Conservation (phyloP, 2,329 filamentous ascomycete genomes). For the Ceratocystis lukuohia region DNA sequence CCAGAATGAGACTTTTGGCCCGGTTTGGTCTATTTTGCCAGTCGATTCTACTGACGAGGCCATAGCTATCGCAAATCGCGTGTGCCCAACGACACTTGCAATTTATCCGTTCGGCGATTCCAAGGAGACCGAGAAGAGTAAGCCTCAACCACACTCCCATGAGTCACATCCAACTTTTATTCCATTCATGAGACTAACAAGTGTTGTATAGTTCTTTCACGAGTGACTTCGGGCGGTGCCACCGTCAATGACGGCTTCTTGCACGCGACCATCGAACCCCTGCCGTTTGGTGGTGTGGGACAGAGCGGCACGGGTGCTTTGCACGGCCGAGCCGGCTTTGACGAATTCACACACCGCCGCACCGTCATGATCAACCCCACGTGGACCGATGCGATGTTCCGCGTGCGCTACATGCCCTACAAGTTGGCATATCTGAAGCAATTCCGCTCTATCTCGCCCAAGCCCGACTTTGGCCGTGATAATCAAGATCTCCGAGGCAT, state of each 20-base stretch:
- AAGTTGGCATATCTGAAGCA: slow-evolving; percentile 26
- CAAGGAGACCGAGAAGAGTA: slow-evolving; percentile 61
- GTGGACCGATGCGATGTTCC: slow-evolving; percentile 55
- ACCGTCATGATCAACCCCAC: slow-evolving; percentile 46
- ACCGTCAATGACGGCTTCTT: slow-evolving; percentile 54
- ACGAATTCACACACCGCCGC: slow-evolving; percentile 49
- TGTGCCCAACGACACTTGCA: slow-evolving; percentile 72
- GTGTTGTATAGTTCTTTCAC: slow-evolving; percentile 38
- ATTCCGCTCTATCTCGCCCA: slow-evolving; percentile 32
- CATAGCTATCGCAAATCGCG: slow-evolving; percentile 63
- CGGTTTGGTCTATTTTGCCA: slow-evolving; percentile 72
- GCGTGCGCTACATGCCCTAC: slow-evolving; percentile 56
- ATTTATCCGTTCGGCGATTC: slow-evolving; percentile 78
- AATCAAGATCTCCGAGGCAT: slow-evolving; percentile 39
- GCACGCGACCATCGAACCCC: slow-evolving; percentile 55
- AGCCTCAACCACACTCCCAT: slow-evolving; percentile 22
- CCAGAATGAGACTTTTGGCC: slow-evolving; percentile 77
- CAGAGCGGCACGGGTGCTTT: slow-evolving; percentile 65
- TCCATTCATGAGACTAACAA: not conserved
- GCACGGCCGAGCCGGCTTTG: slow-evolving; percentile 61
- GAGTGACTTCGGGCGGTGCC: slow-evolving; percentile 55
- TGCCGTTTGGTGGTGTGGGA: slow-evolving; percentile 75
- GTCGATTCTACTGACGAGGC: slow-evolving; percentile 73
- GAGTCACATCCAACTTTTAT: not conserved
- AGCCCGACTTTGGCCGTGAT: slow-evolving; percentile 48